Evolutionary conservation across 2,329 filamentous ascomycete genomes (phyloP), one percentile per base, ranked within the genome.

Genomic region (Teratosphaeriaceae sp.): DNA sequence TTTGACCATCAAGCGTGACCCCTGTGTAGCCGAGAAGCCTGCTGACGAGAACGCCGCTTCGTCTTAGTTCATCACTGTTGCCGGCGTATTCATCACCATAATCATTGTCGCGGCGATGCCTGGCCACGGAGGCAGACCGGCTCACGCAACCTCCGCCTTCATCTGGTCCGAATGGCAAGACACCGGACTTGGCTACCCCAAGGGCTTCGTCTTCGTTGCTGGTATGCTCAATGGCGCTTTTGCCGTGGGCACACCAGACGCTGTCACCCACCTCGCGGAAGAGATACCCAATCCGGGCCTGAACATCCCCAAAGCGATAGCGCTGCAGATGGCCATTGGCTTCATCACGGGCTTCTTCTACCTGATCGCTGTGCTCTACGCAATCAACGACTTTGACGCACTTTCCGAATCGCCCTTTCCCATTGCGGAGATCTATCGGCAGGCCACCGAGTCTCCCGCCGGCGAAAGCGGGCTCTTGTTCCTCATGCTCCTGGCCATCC

Each of bases 41-140:
- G n/a, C n/a, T n/a, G n/a, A n/a, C n/a, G n/a, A n/a, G n/a, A n/a
- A n/a, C n/a, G n/a, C n/a, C n/a, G n/a, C n/a, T n/a, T n/a, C n/a
- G n/a, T n/a, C n/a, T n/a, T n/a, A n/a, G n/a, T 34, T 34, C 31
- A 5, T 34, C 18, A 34, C 31, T 18, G 31, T 34, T 18, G 31
- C 31, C 18, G 31, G 31, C 31, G 31, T 34, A n/a, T 9, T 34
- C 31, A 34, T 34, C 18, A 34, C 31, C 31, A 34, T 34, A 18
- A 18, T 34, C 5, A 18, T 34, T 6, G 31, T 34, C 3, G 31
- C 31, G 18, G 31, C 31, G 15, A 34, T 34, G 31, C 31, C 31
- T 19, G 31, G 31, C 3, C 15, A 5, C 18, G 31, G 31, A 9
- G n/a, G 31, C 12, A 9, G 31, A 20, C 31, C 31, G 9, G 15